Conservation (phyloP, 2,329 filamentous ascomycete genomes). For the Thermothelomyces thermophilus region DNA sequence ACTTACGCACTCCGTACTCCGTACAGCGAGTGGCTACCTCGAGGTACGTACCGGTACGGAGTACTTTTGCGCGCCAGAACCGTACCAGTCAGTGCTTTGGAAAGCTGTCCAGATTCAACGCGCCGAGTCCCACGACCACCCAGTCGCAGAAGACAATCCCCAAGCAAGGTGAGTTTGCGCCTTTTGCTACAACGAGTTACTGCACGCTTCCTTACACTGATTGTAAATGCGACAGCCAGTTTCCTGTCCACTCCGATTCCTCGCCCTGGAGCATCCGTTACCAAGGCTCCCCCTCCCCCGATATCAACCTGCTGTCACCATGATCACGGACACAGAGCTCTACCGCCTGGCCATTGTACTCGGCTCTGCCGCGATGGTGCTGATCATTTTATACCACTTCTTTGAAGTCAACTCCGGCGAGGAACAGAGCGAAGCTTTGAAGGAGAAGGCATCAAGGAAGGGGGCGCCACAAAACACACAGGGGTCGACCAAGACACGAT, state of each 20-base stretch:
- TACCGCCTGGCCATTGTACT: conserved; percentile 92
- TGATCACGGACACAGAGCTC: conserved; percentile 92
- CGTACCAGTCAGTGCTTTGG: conserved; percentile 6
- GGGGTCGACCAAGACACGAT: conserved; percentile 20
- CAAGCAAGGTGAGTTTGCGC: too few species aligned
- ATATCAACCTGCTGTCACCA: conserved; percentile 40
- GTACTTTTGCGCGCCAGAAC: conserved; percentile 3
- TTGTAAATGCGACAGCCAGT: neutral
- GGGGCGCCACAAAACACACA: conserved; percentile 14
- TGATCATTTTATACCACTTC: conserved; percentile 94
- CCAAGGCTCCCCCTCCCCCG: neutral
- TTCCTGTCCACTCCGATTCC: neutral
- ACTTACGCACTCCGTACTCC: too few species aligned
- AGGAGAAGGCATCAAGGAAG: conserved; percentile 26
- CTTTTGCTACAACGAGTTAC: neutral
- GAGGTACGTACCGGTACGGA: conserved; percentile 14
- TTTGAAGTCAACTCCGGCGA: conserved; percentile 80
- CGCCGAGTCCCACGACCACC: neutral
- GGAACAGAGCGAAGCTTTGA: conserved; percentile 23
- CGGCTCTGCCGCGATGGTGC: conserved; percentile 78
- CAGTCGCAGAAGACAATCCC: neutral
- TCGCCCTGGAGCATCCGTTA: neutral
- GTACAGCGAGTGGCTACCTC: too few species aligned
- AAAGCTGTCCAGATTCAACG: conserved; percentile 27
- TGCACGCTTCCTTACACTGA: neutral